Conservation (phyloP, 768 basidiomycete species). For the Lentinula boryana region DNA sequence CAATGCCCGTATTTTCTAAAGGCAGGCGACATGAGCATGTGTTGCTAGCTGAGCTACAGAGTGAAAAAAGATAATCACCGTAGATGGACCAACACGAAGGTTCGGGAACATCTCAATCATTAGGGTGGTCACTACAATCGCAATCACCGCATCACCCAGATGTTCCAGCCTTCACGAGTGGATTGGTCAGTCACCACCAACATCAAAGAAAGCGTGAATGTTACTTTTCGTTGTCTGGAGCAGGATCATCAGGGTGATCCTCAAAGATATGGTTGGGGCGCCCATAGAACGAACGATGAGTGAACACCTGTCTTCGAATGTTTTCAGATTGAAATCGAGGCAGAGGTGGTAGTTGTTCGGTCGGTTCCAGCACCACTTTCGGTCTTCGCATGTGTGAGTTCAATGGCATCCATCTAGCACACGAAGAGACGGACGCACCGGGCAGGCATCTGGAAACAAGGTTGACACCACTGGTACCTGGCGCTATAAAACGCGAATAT, state of each 20-base stretch:
- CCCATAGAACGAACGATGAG: constrained; percentile 66
- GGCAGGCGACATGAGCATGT: background rate
- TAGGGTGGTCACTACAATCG: constrained; percentile 59
- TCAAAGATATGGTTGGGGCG: constrained; percentile 74
- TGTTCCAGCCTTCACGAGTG: constrained; percentile 55
- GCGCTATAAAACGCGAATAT: background rate
- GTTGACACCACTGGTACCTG: background rate
- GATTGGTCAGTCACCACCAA: background rate
- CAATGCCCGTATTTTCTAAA: constrained; percentile 72
- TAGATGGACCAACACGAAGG: constrained; percentile 71
- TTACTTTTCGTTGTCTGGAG: constrained; percentile 81
- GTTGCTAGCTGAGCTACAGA: constrained; percentile 7
- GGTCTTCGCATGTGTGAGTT: background rate
- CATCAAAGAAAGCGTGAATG: constrained; percentile 9
- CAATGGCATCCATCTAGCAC: background rate
- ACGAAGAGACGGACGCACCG: background rate
- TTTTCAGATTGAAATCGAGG: constrained; percentile 44
- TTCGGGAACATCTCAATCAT: constrained; percentile 60
- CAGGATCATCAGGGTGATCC: constrained; percentile 63
- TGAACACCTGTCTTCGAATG: constrained; percentile 57
- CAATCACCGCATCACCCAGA: constrained; percentile 70
- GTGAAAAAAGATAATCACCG: constrained; percentile 37
- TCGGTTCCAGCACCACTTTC: background rate
- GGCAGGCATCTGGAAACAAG: background rate
- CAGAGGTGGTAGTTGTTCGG: constrained; percentile 43